Percentiles rank a stretch among this genome's conserved stretches.
phyloP scores from a whole-genome alignment of 139 green algal genomes.

The Coelastrella sp. region DNA sequence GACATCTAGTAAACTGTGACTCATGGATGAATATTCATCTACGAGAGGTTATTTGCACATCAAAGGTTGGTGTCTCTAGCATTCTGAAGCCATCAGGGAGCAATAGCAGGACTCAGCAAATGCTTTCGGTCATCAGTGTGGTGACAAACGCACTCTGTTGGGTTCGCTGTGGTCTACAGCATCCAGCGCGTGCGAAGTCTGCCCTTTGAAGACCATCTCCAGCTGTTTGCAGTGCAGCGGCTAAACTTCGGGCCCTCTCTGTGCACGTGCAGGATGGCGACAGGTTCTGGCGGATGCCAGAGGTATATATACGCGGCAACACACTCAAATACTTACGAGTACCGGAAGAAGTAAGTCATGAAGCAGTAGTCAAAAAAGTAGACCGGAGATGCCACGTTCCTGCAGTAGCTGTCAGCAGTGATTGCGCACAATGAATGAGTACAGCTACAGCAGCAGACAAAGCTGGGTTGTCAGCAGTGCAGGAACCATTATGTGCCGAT shows the following conservation, averaged over 20 bases:
- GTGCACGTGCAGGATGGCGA: constrained; percentile 87
- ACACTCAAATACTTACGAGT: constrained; percentile 99
- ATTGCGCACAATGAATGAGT: too few species aligned
- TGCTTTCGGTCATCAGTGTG: too few species aligned
- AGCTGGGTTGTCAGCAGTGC: not conserved
- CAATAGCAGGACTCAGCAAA: too few species aligned
- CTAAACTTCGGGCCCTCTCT: not conserved
- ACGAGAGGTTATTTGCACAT: constrained; percentile 98
- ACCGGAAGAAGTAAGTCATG: constrained; percentile 88
- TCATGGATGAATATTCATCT: constrained; percentile 99
- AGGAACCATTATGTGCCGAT: not conserved
- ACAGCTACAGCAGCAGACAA: not conserved
- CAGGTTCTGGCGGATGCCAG: constrained; percentile 95
- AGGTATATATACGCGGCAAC: constrained; percentile 97
- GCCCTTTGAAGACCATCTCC: too few species aligned
- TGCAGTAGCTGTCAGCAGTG: too few species aligned
- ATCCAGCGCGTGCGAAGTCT: too few species aligned
- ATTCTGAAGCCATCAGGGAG: too few species aligned
- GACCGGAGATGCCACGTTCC: too few species aligned
- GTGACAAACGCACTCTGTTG: too few species aligned
- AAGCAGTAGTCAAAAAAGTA: constrained; percentile 20
- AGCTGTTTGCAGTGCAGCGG: too few species aligned
- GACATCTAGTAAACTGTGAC: constrained; percentile 95
- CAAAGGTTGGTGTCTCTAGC: constrained; percentile 79
- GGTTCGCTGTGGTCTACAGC: too few species aligned